Evolutionary conservation across 108 stramenopile genomes (phyloP), one percentile per base, ranked within the genome.

Genomic region (Skeletonema grethae): DNA sequence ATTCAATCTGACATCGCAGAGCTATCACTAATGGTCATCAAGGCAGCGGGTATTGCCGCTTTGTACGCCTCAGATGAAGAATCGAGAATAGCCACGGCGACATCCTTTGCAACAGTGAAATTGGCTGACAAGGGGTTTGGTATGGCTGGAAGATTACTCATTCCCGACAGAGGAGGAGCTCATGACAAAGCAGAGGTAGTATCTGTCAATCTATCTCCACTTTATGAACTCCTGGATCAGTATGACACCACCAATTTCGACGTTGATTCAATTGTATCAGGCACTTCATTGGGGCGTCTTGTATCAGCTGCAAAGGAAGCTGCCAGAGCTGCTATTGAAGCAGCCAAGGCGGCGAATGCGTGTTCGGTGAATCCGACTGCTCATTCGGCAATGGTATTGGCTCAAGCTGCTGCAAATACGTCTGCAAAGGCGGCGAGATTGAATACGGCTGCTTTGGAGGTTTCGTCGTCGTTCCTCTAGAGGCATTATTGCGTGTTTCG

Each of bases 391-490:
- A 53, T 53, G 22, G 22, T 8, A 22, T 22, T 53, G 7, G 50
- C 50, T 8, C 20, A 53, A 22, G 50, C 50, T 53, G 50, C 22
- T 7, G 50, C 50, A 8, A 53, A 53, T 53, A 53, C 50, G 0
- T 53, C 50, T 20, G 50, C 50, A 8, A 53, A 53, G 50, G 50
- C 50, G 50, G 50, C 50, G 9, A 53, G 50, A 24, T 24, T 53
- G 50, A 53, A 53, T 53, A 53, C 20, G 22, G 50, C 50, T 53
- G 50, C 50, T 53, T 20, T 53, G 50, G 50, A 53, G 20, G 50
- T 22, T 22, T 53, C 50, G 9, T 53, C 50, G 18, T 53, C 50
- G 2, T 53, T 53, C 50, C 50, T 53, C 50, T 43, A n/a, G 13
- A 43, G 13, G 5, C 9, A 36, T 36, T 36, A 11, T 38, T 9